Evolutionary conservation across 257 asterid species (phyloP), one percentile per base, ranked within the genome.

Genomic region (Capsicum baccatum): DNA sequence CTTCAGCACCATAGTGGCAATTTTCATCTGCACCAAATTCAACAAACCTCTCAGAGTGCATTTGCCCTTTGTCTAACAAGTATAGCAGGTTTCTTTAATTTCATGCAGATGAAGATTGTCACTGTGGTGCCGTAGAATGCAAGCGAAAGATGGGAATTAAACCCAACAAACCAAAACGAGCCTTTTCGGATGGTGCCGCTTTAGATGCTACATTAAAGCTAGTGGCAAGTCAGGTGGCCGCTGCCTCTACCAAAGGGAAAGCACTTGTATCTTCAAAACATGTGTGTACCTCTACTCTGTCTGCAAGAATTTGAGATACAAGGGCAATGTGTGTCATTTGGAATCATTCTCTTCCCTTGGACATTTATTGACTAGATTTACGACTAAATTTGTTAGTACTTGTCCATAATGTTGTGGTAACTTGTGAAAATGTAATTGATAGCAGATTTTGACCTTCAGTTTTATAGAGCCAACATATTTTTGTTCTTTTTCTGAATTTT

Each of bases 181-280:
- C 91, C 80, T 88, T 26, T 26, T 26, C 33, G 33, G 33, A 26
- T 26, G 33, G 33, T 26, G 33, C 33, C 33, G 33, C 97, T 86
- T 91, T 94, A 73, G 98, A 93, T 88, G 92, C 98, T 89, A 94
- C 96, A 64, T 83, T 92, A 83, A 86, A 91, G 82, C 71, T 90
- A 83, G 33, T 26, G 33, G 33, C 1, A 26, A 26, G 33, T 0
- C 33, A 26, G 33, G 33, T 26, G 33, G 33, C 94, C 82, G 92
- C 84, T 62, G 83, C 87, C 84, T 88, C 92, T 84, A 90, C 92
- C 59, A 89, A 90, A 84, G 85, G 85, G 66, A 90, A 90, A 85
- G 89, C 89, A 86, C 73, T 81, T 86, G 74, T 85, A 81, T 88
- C 92, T 80, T 26, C 33, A 26, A 81, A 91, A 88, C 86, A 85